These are phyloP conservation scores for Leptographium galeiforme DNA, from an alignment of 2,329 filamentous ascomycete genomes.

Conservation along the genomic window DNA sequence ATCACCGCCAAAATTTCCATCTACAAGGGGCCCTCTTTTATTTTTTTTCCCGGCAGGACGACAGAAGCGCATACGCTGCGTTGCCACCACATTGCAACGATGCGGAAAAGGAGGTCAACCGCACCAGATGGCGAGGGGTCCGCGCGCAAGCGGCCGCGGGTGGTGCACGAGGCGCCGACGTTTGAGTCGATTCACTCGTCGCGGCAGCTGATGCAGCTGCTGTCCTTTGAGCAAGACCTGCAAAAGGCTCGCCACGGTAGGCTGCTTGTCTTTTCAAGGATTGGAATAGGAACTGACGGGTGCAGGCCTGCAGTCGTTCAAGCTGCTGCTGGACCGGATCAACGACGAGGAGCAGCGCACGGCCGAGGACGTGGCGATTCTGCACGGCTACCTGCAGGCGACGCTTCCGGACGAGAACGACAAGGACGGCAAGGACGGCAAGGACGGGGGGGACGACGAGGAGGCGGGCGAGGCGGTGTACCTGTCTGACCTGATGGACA, in stretches of 20 bases:
- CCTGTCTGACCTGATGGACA: constrained; percentile 70
- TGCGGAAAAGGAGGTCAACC: constrained; percentile 31
- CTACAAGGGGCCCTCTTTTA: no score
- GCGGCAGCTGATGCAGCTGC: constrained; percentile 53
- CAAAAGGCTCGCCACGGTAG: constrained; percentile 52
- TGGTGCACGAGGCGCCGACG: constrained; percentile 42
- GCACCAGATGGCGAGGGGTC: constrained; percentile 26
- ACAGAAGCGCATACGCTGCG: neutral
- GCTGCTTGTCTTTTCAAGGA: constrained; percentile 4
- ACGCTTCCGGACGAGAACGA: constrained; percentile 20
- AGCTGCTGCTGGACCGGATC: constrained; percentile 56
- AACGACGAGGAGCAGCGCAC: constrained; percentile 33
- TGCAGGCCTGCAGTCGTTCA: constrained; percentile 54
- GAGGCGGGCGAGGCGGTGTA: constrained; percentile 40
- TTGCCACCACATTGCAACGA: constrained; percentile 11
- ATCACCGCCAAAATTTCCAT: constrained; percentile 1
- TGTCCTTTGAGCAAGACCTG: constrained; percentile 59
- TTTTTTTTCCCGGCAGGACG: neutral
- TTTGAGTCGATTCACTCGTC: constrained; percentile 49
- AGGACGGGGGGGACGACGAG: constrained; percentile 14
- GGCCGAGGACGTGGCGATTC: constrained; percentile 40
- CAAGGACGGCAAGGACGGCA: constrained; percentile 17
- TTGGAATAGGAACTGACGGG: no score
- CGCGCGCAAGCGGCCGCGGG: constrained; percentile 40
- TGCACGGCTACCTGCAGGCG: constrained; percentile 54